These are phyloP conservation scores for Amanita molliuscula DNA, from an alignment of 768 basidiomycete species.

Conservation along the genomic window DNA sequence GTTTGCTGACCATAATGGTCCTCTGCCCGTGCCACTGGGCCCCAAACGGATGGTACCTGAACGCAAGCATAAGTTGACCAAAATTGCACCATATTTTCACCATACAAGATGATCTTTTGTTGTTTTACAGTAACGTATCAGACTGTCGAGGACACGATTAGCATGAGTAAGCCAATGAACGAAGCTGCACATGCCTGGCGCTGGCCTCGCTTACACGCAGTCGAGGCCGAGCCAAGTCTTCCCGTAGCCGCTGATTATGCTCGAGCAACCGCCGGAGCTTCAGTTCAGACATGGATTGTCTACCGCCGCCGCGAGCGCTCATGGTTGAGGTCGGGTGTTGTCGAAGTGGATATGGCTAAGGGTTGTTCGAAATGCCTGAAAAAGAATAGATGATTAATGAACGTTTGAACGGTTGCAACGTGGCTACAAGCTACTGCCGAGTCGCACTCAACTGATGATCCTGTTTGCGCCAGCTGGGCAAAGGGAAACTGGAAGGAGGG, in stretches of 20 bases:
- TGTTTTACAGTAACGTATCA: constrained; percentile 91
- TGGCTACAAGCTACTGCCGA: background rate
- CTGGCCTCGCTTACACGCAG: constrained; percentile 89
- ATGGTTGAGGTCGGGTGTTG: constrained; percentile 21
- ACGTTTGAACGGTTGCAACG: background rate
- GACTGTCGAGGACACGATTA: constrained; percentile 31
- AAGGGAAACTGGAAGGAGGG: background rate
- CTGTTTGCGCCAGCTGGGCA: background rate
- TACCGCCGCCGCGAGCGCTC: constrained; percentile 50
- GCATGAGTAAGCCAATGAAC: background rate
- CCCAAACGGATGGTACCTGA: constrained; percentile 95
- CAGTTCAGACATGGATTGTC: constrained; percentile 95
- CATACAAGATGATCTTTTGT: constrained; percentile 71
- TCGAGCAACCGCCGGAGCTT: constrained; percentile 91
- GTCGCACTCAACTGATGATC: background rate
- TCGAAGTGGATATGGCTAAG: background rate
- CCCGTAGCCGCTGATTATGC: constrained; percentile 85
- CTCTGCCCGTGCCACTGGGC: constrained; percentile 81
- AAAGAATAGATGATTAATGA: background rate
- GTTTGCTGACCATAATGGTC: constrained; percentile 84
- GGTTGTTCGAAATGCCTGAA: background rate
- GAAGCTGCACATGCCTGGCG: constrained; percentile 44
- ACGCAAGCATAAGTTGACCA: constrained; percentile 1
- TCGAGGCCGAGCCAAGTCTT: constrained; percentile 83
- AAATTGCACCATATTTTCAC: constrained; percentile 6